A percentile compares a stretch with the other conserved stretches of the same genome.
phyloP scores from a whole-genome alignment of 2,329 filamentous ascomycete species.

The Venturiaceae sp. region DNA sequence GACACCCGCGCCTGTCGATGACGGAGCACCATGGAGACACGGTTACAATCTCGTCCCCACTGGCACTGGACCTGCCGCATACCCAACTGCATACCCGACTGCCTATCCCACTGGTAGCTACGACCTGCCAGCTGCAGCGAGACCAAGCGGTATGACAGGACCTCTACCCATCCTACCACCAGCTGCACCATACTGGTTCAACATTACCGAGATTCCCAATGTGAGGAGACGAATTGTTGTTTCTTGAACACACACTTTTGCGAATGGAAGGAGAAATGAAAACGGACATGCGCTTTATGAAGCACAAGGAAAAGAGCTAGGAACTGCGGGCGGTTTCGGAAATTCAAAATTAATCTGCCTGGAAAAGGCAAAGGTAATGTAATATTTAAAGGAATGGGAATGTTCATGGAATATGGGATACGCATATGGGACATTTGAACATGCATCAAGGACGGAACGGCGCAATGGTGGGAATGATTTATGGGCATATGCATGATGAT shows the following conservation, averaged over 20 bases:
- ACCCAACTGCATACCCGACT: not conserved
- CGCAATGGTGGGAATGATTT: not conserved
- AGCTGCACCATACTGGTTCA: not conserved
- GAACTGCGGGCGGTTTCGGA: not conserved
- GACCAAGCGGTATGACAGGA: conserved; percentile 7
- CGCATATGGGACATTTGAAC: not conserved
- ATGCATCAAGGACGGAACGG: not conserved
- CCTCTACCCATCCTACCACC: conserved; percentile 4
- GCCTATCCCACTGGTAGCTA: not conserved
- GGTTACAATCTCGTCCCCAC: not conserved
- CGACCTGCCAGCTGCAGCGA: not conserved
- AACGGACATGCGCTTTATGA: not conserved
- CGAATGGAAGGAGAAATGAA: not conserved
- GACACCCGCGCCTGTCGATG: not conserved
- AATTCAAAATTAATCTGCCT: not conserved
- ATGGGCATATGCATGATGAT: not conserved
- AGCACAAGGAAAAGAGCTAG: not conserved
- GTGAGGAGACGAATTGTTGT: not conserved
- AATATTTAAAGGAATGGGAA: not conserved
- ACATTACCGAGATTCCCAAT: not conserved
- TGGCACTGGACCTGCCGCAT: not conserved
- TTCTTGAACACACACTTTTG: not conserved
- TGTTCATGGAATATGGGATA: not conserved
- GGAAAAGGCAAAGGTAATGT: not conserved
- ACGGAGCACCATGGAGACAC: not conserved